A percentile compares a stretch with the other conserved stretches of the same genome.
phyloP scores from a whole-genome alignment of 2,329 filamentous ascomycete genomes.

The Aspergillus bombycis region DNA sequence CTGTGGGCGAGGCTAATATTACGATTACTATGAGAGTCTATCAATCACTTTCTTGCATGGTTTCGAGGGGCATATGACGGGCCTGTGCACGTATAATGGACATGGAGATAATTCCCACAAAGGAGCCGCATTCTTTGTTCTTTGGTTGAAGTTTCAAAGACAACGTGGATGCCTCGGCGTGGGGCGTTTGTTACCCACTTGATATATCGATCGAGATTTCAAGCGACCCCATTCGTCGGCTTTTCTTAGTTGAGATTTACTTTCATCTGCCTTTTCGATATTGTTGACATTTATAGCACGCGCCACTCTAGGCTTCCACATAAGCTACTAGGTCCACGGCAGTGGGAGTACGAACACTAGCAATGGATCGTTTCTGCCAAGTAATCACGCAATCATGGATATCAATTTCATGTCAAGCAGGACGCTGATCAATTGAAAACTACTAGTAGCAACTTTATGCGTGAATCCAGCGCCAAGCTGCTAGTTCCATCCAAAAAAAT shows the following conservation, averaged over 20 bases:
- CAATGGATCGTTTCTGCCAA: background rate
- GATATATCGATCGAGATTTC: background rate
- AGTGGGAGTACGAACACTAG: background rate
- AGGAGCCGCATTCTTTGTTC: background rate
- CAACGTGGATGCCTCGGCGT: background rate
- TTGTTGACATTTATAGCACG: background rate
- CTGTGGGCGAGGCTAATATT: background rate
- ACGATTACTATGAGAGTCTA: background rate
- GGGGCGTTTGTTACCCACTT: background rate
- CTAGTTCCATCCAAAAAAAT: background rate
- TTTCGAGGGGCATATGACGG: background rate
- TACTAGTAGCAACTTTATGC: background rate
- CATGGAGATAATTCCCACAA: background rate
- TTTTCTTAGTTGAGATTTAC: background rate
- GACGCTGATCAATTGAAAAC: background rate
- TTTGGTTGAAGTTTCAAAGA: background rate
- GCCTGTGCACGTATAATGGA: background rate
- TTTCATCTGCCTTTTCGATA: background rate
- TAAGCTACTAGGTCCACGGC: background rate
- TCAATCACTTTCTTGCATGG: background rate
- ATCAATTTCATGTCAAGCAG: background rate
- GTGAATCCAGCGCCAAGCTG: constrained; percentile 1
- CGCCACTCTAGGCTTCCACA: constrained; percentile 3
- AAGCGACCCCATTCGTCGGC: background rate
- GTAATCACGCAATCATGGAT: background rate